These are phyloP conservation scores for Eremothecium sinecaudum DNA, from an alignment of 1,139 yeast species.

Conservation along the genomic window DNA sequence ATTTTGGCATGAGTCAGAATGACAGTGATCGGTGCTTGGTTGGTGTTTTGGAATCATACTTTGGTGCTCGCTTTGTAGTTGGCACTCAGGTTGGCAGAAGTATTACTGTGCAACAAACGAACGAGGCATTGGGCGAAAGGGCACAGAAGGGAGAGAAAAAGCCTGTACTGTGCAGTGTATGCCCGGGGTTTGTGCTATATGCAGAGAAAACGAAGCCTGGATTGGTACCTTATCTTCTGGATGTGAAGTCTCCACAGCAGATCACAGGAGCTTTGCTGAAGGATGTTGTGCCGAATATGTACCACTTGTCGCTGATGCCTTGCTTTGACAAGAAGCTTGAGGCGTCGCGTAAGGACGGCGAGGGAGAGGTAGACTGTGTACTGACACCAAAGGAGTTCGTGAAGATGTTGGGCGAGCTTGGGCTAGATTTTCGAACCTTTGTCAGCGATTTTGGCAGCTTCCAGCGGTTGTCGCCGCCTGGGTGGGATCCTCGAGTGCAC, in stretches of 20 bases:
- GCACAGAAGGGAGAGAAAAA: constrained; percentile 17
- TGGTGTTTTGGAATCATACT: constrained; percentile 45
- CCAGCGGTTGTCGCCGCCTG: constrained; percentile 17
- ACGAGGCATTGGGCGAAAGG: constrained; percentile 38
- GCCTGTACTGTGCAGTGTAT: constrained; percentile 48
- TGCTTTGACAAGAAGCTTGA: constrained; percentile 95
- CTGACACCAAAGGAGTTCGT: constrained; percentile 83
- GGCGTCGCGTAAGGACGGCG: constrained; percentile 73
- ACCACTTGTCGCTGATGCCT: constrained; percentile 87
- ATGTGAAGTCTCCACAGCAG: constrained; percentile 85
- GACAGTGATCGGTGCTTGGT: constrained; percentile 54
- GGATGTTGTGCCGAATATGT: constrained; percentile 38
- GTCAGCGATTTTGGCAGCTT: constrained; percentile 12
- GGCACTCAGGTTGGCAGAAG: constrained; percentile 81
- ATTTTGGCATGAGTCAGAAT: constrained; percentile 45
- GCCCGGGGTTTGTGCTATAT: constrained; percentile 97
- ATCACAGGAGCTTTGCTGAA: constrained; percentile 77
- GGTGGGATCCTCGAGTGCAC: constrained; percentile 32
- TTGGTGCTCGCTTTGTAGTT: constrained; percentile 67
- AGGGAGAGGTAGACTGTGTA: constrained; percentile 80
- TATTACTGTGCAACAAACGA: constrained; percentile 54
- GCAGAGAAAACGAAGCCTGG: constrained; percentile 94
- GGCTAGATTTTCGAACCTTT: constrained; percentile 31
- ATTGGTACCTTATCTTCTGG: constrained; percentile 51
- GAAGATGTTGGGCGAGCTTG: constrained; percentile 52